Evolutionary conservation across 2,329 filamentous ascomycete genomes (phyloP).

Genomic region (Venturia carpophila): DNA sequence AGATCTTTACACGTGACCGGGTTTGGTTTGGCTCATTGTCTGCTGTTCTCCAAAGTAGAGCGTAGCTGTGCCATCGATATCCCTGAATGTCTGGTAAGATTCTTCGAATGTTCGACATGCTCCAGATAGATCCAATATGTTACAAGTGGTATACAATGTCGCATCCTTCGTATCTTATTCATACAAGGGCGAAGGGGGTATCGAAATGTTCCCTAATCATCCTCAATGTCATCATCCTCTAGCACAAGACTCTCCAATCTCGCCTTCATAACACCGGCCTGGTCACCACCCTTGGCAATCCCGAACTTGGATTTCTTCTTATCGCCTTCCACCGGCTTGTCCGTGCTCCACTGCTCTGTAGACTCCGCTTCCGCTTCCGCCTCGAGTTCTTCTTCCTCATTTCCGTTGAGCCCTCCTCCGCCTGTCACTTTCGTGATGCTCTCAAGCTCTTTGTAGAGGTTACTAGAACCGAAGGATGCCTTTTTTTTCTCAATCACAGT

Average conservation of each 20-base stretch:
- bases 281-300: conserved; percentile 20
- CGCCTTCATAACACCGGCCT: conserved; percentile 22
- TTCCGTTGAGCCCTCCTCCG: conserved; percentile 32
- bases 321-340: conserved; percentile 29
- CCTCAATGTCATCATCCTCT: conserved; percentile 43
- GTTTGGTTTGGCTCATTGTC: too few relatives aligned
- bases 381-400: conserved; percentile 28
- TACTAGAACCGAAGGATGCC: conserved; percentile 29
- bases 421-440: conserved; percentile 61
- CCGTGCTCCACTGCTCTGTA: conserved; percentile 37
- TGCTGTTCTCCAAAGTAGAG: too few relatives aligned
- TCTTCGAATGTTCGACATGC: too few relatives aligned
- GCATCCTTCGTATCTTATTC: neutral
- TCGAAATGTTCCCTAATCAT: conserved; percentile 21
- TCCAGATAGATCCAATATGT: too few relatives aligned
- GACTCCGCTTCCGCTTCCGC: conserved; percentile 17
- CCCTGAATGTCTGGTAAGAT: too few relatives aligned
- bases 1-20: too few relatives aligned
- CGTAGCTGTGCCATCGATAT: too few relatives aligned
- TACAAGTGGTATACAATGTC: too few relatives aligned
- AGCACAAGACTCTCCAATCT: conserved; percentile 33
- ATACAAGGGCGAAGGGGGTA: neutral
- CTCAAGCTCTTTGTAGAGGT: conserved; percentile 47
- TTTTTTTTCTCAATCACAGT: conserved; percentile 48
- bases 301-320: conserved; percentile 24